Conservation (phyloP, 1,284 basidiomycete genomes). For the Apiotrichum mycotoxinovorans region DNA sequence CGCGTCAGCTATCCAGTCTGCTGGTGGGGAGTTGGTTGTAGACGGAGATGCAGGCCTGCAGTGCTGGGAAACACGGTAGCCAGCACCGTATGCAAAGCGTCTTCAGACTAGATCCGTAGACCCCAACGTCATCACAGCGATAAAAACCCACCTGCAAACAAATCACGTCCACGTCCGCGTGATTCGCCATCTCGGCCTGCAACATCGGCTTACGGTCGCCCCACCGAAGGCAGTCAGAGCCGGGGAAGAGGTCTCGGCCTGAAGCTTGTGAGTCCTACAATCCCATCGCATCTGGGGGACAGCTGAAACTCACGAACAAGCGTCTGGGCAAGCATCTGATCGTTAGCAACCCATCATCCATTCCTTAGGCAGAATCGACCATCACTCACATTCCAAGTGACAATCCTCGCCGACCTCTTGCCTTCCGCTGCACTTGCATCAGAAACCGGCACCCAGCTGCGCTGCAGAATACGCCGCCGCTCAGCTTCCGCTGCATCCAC, state of each 20-base stretch:
- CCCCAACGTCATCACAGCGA: neutral
- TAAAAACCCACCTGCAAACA: slow-evolving; percentile 68
- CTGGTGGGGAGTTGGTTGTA: too few species aligned
- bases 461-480: slow-evolving; percentile 30
- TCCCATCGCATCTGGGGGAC: neutral
- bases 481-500: slow-evolving; percentile 23
- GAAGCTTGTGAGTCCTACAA: neutral
- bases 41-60: too few species aligned
- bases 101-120: too few species aligned
- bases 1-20: too few species aligned
- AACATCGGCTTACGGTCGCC: slow-evolving; percentile 69
- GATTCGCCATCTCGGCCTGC: slow-evolving; percentile 63
- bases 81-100: too few species aligned
- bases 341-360: slow-evolving; percentile 5
- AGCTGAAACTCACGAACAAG: slow-evolving; percentile 42
- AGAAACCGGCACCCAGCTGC: slow-evolving; percentile 47
- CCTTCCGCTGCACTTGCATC: slow-evolving; percentile 56
- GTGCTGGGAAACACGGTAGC: too few species aligned
- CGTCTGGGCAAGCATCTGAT: slow-evolving; percentile 56
- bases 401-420: slow-evolving; percentile 68
- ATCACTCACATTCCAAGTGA: slow-evolving; percentile 53
- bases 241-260: slow-evolving; percentile 82
- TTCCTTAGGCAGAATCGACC: neutral
- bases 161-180: slow-evolving; percentile 63
- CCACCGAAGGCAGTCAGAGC: slow-evolving; percentile 69